phyloP scores from a whole-genome alignment of 2,329 filamentous ascomycete species.

The Didymosphaeria variabile region DNA sequence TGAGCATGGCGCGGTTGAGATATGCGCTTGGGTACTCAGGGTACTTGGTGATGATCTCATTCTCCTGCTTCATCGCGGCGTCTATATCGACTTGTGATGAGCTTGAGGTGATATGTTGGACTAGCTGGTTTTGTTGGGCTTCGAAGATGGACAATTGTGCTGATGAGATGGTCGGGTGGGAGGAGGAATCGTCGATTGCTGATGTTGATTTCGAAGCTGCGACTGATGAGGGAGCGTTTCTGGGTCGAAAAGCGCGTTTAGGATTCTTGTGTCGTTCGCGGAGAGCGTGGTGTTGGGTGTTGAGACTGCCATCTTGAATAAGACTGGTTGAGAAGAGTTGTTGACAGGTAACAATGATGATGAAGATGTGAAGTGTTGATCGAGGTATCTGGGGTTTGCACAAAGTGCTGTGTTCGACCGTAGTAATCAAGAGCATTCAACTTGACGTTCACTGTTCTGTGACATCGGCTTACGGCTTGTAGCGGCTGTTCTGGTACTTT shows the following conservation, averaged over 20 bases:
- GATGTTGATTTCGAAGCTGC: slow-evolving; percentile 57
- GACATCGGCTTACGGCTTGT: slow-evolving; percentile 21
- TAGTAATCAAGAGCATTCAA: not conserved
- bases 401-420: not conserved
- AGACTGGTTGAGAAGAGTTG: not conserved
- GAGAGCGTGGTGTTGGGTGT: slow-evolving; percentile 58
- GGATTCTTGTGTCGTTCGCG: slow-evolving; percentile 48
- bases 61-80: slow-evolving; percentile 53
- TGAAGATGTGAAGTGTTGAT: not conserved
- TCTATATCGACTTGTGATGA: slow-evolving; percentile 26
- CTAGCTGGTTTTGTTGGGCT: slow-evolving; percentile 56
- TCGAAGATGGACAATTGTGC: slow-evolving; percentile 51
- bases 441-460: slow-evolving; percentile 12
- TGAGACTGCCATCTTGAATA: slow-evolving; percentile 33
- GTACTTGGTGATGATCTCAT: slow-evolving; percentile 64
- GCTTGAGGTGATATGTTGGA: slow-evolving; percentile 37
- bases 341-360: slow-evolving; percentile 3
- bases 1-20: slow-evolving; percentile 77
- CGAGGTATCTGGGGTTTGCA: not conserved
- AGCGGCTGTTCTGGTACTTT: slow-evolving; percentile 18
- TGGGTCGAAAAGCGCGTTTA: slow-evolving; percentile 52
- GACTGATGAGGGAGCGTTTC: slow-evolving; percentile 56
- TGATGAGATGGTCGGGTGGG: slow-evolving; percentile 52
- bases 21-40: slow-evolving; percentile 76
- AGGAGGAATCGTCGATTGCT: slow-evolving; percentile 54